Evolutionary conservation across 106 monocot species (phyloP).

Genomic region (Alisma plantagoaquatica): DNA sequence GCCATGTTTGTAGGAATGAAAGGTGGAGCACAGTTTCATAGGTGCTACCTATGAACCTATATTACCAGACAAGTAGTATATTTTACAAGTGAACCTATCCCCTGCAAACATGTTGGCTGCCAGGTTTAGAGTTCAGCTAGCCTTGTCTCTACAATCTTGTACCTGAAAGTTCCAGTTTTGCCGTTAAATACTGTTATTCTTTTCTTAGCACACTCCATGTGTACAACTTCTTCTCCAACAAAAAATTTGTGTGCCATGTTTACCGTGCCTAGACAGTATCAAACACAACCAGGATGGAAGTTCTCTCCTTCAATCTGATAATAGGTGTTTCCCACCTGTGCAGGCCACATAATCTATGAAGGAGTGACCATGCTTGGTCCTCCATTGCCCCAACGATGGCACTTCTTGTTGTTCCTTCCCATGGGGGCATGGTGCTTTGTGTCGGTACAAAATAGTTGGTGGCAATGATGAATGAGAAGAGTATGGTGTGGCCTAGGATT

Average conservation of each 20-base stretch:
- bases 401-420: slow-evolving; percentile 1
- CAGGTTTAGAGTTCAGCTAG: no score
- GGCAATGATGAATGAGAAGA: no score
- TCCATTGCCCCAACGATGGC: not conserved
- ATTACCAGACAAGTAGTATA: no score
- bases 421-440: no score
- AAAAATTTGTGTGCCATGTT: not conserved
- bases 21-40: no score
- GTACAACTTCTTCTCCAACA: not conserved
- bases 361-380: slow-evolving; percentile 18
- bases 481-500: no score
- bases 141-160: slow-evolving; percentile 4
- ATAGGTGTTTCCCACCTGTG: slow-evolving; percentile 18
- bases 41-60: no score
- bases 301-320: slow-evolving; percentile 8
- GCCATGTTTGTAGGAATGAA: no score
- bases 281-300: slow-evolving; percentile 13
- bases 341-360: slow-evolving; percentile 20
- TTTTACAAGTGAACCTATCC: no score
- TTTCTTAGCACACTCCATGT: not conserved
- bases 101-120: no score
- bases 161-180: not conserved
- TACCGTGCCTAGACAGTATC: slow-evolving; percentile 2
- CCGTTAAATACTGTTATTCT: not conserved
- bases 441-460: no score